These are phyloP conservation scores for Yamadazyma pseudoaaseri DNA, from an alignment of 1,139 yeast species.

Conservation along the genomic window DNA sequence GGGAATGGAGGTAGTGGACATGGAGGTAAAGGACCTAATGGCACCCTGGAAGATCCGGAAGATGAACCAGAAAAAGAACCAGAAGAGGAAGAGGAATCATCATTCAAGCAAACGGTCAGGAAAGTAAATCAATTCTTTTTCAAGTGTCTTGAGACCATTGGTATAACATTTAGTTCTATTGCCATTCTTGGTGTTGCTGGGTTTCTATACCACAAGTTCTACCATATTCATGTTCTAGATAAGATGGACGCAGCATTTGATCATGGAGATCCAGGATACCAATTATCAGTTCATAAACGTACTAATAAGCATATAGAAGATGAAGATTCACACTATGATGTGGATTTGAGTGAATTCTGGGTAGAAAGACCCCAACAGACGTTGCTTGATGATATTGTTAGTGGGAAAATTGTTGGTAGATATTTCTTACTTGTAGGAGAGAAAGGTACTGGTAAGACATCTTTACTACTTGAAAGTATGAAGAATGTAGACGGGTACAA, in stretches of 20 bases:
- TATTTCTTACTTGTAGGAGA: slow-evolving; percentile 77
- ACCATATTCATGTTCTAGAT: slow-evolving; percentile 56
- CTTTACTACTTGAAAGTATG: slow-evolving; percentile 69
- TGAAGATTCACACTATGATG: slow-evolving; percentile 15
- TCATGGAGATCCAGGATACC: slow-evolving; percentile 65
- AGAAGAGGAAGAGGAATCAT: slow-evolving; percentile 14
- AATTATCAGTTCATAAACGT: slow-evolving; percentile 51
- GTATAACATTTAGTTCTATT: slow-evolving; percentile 73
- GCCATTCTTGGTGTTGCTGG: slow-evolving; percentile 75
- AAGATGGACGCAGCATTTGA: slow-evolving; percentile 72
- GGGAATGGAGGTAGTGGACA: slow-evolving; percentile 13
- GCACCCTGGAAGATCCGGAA: slow-evolving; percentile 13
- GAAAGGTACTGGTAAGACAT: slow-evolving; percentile 84
- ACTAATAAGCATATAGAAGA: slow-evolving; percentile 30
- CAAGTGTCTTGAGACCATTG: slow-evolving; percentile 70
- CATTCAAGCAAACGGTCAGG: slow-evolving; percentile 12
- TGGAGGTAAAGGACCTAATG: slow-evolving; percentile 2
- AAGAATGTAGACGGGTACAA: slow-evolving; percentile 61
- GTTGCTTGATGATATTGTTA: slow-evolving; percentile 61
- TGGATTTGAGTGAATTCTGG: slow-evolving; percentile 44
- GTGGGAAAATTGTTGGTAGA: slow-evolving; percentile 63
- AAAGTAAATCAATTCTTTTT: slow-evolving; percentile 17
- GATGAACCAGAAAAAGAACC: slow-evolving; percentile 14
- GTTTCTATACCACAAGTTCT: slow-evolving; percentile 61
- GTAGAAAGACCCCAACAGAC: slow-evolving; percentile 71